Evolutionary conservation across 176 grass and related monocot genomes (phyloP).

Genomic region (Hordeum marinum): DNA sequence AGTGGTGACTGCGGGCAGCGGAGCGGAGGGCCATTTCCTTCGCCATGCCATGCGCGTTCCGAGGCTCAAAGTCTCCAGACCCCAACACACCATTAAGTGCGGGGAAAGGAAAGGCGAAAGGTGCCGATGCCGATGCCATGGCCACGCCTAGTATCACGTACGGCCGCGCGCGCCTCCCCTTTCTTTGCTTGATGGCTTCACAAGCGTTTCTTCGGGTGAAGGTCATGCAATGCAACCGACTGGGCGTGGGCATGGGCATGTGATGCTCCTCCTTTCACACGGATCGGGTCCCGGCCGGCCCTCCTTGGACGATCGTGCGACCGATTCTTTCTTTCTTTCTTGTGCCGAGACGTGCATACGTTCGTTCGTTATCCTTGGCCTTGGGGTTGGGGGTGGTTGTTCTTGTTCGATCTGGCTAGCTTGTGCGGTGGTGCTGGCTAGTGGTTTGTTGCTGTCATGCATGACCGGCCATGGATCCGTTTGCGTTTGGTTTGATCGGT

Average conservation of each 20-base stretch:
- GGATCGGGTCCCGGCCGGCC: background rate
- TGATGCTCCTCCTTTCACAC: background rate
- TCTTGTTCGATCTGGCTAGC: background rate
- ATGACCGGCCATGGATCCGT: background rate
- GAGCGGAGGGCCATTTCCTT: background rate
- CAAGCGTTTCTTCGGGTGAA: background rate
- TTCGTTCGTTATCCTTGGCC: too few species aligned
- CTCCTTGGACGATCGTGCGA: background rate
- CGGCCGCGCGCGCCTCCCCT: background rate
- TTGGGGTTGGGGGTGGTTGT: background rate
- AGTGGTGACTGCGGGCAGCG: too few species aligned
- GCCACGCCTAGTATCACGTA: background rate
- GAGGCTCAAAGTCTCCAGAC: background rate
- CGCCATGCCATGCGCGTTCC: background rate
- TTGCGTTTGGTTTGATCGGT: background rate
- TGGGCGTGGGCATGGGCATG: slow-evolving; percentile 4
- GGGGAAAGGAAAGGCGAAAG: slow-evolving; percentile 25
- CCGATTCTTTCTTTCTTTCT: background rate
- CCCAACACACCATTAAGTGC: slow-evolving; percentile 25
- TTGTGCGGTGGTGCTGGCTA: background rate
- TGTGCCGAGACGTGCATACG: background rate
- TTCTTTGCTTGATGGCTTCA: slow-evolving; percentile 5
- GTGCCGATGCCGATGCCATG: background rate
- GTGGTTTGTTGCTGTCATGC: slow-evolving; percentile 29
- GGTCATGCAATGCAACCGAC: background rate